These are phyloP conservation scores for Trametes maxima DNA, from an alignment of 768 basidiomycete species.

Conservation along the genomic window DNA sequence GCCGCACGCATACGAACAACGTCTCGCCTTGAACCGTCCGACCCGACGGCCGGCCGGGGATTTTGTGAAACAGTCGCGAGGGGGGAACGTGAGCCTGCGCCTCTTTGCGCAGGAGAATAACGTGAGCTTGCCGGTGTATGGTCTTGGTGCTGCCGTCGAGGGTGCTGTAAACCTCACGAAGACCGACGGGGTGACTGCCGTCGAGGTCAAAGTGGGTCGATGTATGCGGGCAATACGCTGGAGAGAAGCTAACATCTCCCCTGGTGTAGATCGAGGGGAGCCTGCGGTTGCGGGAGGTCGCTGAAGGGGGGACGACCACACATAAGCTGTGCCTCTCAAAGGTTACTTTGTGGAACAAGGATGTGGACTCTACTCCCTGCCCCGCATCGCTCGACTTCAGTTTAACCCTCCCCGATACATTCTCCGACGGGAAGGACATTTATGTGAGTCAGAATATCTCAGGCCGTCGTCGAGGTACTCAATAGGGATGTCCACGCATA, in stretches of 20 bases:
- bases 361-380: conserved; percentile 44
- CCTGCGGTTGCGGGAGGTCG: conserved; percentile 61
- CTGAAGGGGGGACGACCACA: conserved; percentile 62
- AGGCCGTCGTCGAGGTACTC: not conserved
- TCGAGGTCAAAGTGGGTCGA: conserved; percentile 61
- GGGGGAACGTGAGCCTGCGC: conserved; percentile 52
- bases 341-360: conserved; percentile 60
- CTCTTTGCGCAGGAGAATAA: conserved; percentile 56
- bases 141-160: conserved; percentile 50
- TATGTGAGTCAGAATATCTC: conserved; percentile 49
- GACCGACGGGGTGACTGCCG: conserved; percentile 55
- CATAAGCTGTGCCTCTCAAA: conserved; percentile 55
- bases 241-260: not conserved
- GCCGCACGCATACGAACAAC: conserved; percentile 55
- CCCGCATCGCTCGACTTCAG: conserved; percentile 57
- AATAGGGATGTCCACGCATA: conserved; percentile 28
- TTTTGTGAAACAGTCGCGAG: conserved; percentile 63
- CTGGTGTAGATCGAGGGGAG: conserved; percentile 58
- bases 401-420: conserved; percentile 58
- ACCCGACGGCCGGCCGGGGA: conserved; percentile 44
- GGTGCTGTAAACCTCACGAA: conserved; percentile 60
- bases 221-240: not conserved
- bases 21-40: conserved; percentile 45
- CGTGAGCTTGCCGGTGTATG: conserved; percentile 58
- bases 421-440: conserved; percentile 53